Base-by-base conservation (phyloP, 768 basidiomycete genomes). In the Asterophora parasitica region DNA sequence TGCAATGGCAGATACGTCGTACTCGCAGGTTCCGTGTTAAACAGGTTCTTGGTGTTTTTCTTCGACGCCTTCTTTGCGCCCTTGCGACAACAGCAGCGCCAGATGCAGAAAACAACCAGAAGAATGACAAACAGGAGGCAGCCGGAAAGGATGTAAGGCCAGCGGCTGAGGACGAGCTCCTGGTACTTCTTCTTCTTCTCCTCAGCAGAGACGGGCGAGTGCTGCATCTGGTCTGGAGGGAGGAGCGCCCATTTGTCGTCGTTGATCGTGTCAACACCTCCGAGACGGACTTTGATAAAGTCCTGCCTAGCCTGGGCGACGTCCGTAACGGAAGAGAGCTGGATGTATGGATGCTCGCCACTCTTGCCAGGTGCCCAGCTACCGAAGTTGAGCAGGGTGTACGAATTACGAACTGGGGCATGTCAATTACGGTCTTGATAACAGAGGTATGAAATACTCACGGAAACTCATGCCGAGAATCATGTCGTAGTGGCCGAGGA, bases 381-480 rank as follows among this genome's bases (percentile, higher is more conserved):
- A 27, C 88, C 89, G 57, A 78, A 89, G 64, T 86, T 76, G 42
- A 90, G 69, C 8, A 88, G 72, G 3, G 81, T 77, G 61, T 91
- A 90, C 1, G 74, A 68, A 57, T 88, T 91, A 11, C 88, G 84
- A 51, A 91, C 88, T 90, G 52, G 20, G 28, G 16, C 20, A 19
- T 13, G 46, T 54, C 9, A 13, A 36, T 9, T 40, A 61, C 28
- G 40, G 35, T 20, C 26, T 20, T 10, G 17, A n/a, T 8, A 32
- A 31, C 27, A 13, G 13, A 2, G 15, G 23, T 3, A 26, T 42
- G 7, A 23, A 28, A 31, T 35, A 31, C 7, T 32, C 85, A 89
- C 87, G 48, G 69, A 90, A 88, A 45, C 76, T 76, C 85, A 88
- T 88, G 53, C 88, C 88, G 41, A 89, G 74, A 56, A 90, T 87